Evolutionary conservation across 2,329 filamentous ascomycete species (phyloP), one percentile per base, ranked within the genome.

Genomic region (Aspergillus sp.): DNA sequence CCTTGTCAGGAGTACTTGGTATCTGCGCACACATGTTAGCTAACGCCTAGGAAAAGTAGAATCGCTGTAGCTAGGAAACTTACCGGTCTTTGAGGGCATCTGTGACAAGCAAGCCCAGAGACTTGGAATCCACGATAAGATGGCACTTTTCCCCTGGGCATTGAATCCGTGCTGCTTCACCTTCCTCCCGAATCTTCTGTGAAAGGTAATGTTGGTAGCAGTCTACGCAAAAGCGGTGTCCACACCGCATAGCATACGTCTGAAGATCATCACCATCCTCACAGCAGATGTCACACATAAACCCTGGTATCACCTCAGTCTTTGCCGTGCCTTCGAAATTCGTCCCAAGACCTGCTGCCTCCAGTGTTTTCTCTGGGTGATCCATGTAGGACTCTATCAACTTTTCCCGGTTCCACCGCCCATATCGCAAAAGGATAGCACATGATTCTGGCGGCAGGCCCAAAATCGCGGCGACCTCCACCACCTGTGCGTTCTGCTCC

Each of bases 331-430:
- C 71, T 2, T 72, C 70, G n/a, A 79, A 74, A 47, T 75, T 81
- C 43, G 83, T 78, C 31, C 84, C 85, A 28, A 98, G 71, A 1
- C 93, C 93, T 10, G 91, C 90, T 48, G 83, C 83, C 58, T 95
- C 90, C 30, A 97, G 72, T 2, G 93, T 81, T 59, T 85, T 81
- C 46, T 86, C 82, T 4, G 86, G 83, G 40, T 81, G 80, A 52
- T 98, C 91, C 90, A 98, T 96, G 67, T 97, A 97, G 51, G 89
- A 84, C 60, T 98, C 93, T 45, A 97, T 90, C 54, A 98, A 67
- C 33, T 88, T 83, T 64, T 98, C 93, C 66, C 95, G 93, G 68
- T 97, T 97, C 93, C 93, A 98, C 60, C 90, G 81, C 56, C 88
- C 88, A 67, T 93, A 81, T 37, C 93, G 85, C 47, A 98, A 74